phyloP scores from a whole-genome alignment of 225 moss, liverwort and hornwort genomes.

The Rhytidiadelphus loreus region DNA sequence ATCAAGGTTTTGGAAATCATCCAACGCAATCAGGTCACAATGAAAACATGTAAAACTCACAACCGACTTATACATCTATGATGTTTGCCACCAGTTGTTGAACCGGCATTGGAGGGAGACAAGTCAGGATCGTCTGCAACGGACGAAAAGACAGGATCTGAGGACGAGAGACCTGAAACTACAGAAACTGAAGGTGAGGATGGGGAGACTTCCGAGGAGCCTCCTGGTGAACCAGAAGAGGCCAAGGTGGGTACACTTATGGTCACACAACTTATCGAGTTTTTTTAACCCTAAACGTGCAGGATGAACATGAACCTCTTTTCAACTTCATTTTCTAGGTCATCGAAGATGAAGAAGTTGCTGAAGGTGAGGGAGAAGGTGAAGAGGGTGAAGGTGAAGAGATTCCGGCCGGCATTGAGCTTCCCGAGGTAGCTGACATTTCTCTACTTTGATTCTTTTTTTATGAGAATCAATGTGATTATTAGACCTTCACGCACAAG shows the following conservation, averaged over 20 bases:
- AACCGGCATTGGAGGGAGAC: conserved; percentile 37
- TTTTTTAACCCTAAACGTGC: background rate
- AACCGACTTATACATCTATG: background rate
- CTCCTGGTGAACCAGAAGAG: conserved; percentile 60
- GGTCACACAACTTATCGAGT: background rate
- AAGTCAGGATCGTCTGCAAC: conserved; percentile 37
- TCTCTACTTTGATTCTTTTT: background rate
- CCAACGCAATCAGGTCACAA: background rate
- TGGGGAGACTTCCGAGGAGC: conserved; percentile 36
- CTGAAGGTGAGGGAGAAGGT: conserved; percentile 56
- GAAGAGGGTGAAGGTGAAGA: conserved; percentile 36
- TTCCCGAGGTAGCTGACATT: conserved; percentile 56
- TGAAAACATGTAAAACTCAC: background rate
- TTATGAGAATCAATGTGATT: background rate
- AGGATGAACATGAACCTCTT: background rate
- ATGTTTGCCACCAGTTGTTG: conserved; percentile 19
- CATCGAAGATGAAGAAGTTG: conserved; percentile 76
- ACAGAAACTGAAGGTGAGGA: conserved; percentile 26
- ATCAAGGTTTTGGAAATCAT: background rate
- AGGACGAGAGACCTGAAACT: background rate
- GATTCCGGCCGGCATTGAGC: conserved; percentile 65
- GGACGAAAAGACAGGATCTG: conserved; percentile 27
- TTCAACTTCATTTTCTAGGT: conserved; percentile 10
- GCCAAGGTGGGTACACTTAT: conserved; percentile 13
- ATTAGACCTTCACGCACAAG: background rate